Conservation (phyloP, 1,139 yeast species). For the Tardiomyces digboiensis region DNA sequence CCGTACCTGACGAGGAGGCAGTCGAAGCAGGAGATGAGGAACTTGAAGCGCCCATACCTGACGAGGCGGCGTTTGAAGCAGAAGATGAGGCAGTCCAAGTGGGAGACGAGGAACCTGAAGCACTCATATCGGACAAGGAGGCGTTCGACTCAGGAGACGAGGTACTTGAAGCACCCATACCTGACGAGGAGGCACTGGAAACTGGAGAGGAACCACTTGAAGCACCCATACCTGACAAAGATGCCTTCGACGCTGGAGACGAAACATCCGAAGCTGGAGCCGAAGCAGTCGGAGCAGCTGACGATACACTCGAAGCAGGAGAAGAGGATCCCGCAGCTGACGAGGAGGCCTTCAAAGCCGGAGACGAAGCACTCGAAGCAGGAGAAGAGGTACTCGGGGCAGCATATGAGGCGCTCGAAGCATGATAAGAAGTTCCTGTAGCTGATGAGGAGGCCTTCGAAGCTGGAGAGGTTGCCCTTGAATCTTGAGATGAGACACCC, state of each 20-base stretch:
- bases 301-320: neutral
- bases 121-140: neutral
- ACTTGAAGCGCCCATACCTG: neutral
- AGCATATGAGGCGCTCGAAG: neutral
- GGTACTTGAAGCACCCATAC: neutral
- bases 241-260: too few relatives aligned
- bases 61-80: neutral
- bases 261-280: neutral
- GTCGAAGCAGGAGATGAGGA: neutral
- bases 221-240: too few relatives aligned
- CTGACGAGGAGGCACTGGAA: neutral
- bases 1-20: neutral
- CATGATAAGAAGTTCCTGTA: too few relatives aligned
- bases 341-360: neutral
- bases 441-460: too few relatives aligned
- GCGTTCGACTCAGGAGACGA: neutral
- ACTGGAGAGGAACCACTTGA: neutral
- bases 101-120: neutral
- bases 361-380: neutral
- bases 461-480: too few relatives aligned
- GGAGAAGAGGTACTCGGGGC: neutral
- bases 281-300: neutral
- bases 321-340: neutral
- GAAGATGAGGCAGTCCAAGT: too few relatives aligned
- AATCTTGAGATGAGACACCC: too few relatives aligned